These are phyloP conservation scores for Aspergillus pseudonomiae DNA, from an alignment of 2,329 filamentous ascomycete genomes.

Conservation along the genomic window DNA sequence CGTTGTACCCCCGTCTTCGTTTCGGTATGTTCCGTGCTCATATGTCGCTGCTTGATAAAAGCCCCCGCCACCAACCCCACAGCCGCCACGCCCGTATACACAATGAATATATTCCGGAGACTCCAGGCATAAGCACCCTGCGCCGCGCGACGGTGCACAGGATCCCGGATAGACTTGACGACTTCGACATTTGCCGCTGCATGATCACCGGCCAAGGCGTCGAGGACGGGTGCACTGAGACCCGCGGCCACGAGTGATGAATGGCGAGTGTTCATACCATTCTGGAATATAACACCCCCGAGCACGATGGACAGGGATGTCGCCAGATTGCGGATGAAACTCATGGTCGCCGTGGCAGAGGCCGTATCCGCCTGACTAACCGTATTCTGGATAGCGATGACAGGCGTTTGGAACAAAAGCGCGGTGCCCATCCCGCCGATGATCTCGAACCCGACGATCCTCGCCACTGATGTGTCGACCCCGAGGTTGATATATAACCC, in stretches of 20 bases:
- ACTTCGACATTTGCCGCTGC: constrained; percentile 52
- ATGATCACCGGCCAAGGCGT: constrained; percentile 41
- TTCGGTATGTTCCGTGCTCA: constrained; percentile 56
- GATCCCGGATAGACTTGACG: constrained; percentile 41
- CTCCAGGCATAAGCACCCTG: constrained; percentile 52
- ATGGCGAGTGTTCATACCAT: constrained; percentile 42
- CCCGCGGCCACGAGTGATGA: constrained; percentile 57
- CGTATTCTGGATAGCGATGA: constrained; percentile 60
- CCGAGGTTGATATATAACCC: constrained; percentile 31
- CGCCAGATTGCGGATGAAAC: constrained; percentile 66
- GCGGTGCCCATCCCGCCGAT: constrained; percentile 21
- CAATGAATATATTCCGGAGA: constrained; percentile 53
- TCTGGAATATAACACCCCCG: constrained; percentile 79
- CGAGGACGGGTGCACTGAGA: constrained; percentile 24
- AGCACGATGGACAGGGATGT: constrained; percentile 71
- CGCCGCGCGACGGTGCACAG: constrained; percentile 40
- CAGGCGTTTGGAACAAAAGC: constrained; percentile 57
- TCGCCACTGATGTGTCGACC: constrained; percentile 21
- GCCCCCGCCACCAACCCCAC: constrained; percentile 46
- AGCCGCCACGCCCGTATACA: constrained; percentile 49
- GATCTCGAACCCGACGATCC: constrained; percentile 30
- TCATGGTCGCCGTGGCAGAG: constrained; percentile 56
- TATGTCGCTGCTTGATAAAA: constrained; percentile 48
- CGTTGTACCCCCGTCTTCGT: constrained; percentile 51
- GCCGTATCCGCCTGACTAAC: constrained; percentile 54